phyloP scores from a whole-genome alignment of 768 basidiomycete genomes.

The Basidioascus undulatus region DNA sequence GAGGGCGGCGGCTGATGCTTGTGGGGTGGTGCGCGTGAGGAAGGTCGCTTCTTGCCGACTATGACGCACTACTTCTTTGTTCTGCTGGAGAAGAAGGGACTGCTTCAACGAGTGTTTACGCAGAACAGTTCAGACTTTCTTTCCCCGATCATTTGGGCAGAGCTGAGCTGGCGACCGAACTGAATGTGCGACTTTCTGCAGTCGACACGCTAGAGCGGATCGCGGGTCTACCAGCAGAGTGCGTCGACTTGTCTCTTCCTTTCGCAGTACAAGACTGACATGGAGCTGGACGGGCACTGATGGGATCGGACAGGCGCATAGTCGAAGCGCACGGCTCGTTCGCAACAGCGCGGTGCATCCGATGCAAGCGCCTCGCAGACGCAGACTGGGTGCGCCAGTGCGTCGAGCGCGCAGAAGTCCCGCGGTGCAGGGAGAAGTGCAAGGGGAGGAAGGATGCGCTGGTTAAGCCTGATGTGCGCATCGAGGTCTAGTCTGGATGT shows the following conservation, averaged over 20 bases:
- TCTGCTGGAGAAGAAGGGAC: conserved; percentile 40
- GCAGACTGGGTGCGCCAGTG: conserved; percentile 41
- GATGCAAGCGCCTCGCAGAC: conserved; percentile 36
- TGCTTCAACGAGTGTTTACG: conserved; percentile 29
- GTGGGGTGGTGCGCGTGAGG: too few relatives aligned
- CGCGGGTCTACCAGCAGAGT: conserved; percentile 44
- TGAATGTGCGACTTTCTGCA: conserved; percentile 84
- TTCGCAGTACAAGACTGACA: too few relatives aligned
- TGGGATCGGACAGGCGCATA: too few relatives aligned
- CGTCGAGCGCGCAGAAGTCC: conserved; percentile 36
- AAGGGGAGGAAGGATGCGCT: conserved; percentile 34
- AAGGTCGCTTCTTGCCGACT: conserved; percentile 54
- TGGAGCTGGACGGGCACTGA: too few relatives aligned
- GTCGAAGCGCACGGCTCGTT: conserved; percentile 95
- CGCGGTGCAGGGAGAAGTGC: conserved; percentile 29
- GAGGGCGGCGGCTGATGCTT: too few relatives aligned
- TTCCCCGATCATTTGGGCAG: not conserved
- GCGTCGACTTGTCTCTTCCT: too few relatives aligned
- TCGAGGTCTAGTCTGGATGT: not conserved
- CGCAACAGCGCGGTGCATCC: conserved; percentile 58
- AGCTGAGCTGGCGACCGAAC: conserved; percentile 16
- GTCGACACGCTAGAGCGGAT: conserved; percentile 65
- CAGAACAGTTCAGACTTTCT: conserved; percentile 14
- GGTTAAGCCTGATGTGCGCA: conserved; percentile 58
- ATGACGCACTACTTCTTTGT: conserved; percentile 71